Percentiles rank a stretch among this genome's conserved stretches.
phyloP scores from a whole-genome alignment of 2,329 filamentous ascomycete genomes.

The Blastomyces percursus region DNA sequence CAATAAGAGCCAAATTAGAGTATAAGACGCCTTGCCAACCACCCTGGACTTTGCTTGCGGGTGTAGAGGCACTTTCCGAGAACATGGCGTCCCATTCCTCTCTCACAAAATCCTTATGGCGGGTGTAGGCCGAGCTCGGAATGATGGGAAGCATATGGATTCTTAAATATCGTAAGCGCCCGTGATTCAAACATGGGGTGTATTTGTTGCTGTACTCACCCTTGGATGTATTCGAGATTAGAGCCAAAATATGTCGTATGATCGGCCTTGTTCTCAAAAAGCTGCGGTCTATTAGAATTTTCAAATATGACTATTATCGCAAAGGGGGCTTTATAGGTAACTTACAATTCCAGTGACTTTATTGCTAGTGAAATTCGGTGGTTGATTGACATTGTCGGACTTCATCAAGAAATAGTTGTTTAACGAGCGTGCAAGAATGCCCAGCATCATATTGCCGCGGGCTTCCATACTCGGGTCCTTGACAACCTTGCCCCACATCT shows the following conservation, averaged over 20 bases:
- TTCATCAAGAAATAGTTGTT: constrained; percentile 74
- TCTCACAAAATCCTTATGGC: constrained; percentile 57
- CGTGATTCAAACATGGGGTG: not conserved
- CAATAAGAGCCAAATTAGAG: constrained; percentile 67
- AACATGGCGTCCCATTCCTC: constrained; percentile 82
- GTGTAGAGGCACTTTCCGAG: constrained; percentile 51
- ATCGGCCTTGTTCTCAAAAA: constrained; percentile 94
- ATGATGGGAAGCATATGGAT: constrained; percentile 76
- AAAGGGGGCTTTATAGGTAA: not conserved
- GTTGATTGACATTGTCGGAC: constrained; percentile 58
- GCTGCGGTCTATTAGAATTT: constrained; percentile 19
- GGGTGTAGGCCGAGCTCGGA: constrained; percentile 56
- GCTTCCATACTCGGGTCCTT: constrained; percentile 72
- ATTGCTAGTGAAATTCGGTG: constrained; percentile 67
- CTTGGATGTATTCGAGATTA: constrained; percentile 59
- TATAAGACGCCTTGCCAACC: constrained; percentile 82
- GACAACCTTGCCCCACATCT: constrained; percentile 80
- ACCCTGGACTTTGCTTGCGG: constrained; percentile 45
- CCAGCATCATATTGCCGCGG: constrained; percentile 72
- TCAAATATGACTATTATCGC: not conserved
- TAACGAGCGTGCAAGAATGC: constrained; percentile 62
- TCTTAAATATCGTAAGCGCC: constrained; percentile 41
- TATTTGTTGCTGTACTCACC: constrained; percentile 24
- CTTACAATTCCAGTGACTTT: constrained; percentile 51
- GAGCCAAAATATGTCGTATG: constrained; percentile 82